These are phyloP conservation scores for Lecanicillium sp. DNA, from an alignment of 2,329 filamentous ascomycete genomes.

Conservation along the genomic window DNA sequence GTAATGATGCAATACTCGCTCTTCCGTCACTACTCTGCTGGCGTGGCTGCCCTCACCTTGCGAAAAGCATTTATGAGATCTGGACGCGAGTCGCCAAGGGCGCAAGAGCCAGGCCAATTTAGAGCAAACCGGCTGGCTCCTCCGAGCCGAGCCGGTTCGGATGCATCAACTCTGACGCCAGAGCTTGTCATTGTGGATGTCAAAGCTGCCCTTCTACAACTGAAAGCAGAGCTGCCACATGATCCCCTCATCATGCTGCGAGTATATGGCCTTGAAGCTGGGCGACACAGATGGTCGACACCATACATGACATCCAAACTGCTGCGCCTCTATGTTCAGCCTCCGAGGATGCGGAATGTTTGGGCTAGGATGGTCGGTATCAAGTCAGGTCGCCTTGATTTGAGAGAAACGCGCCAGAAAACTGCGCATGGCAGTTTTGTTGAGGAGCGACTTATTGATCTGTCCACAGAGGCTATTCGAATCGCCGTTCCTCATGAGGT, in stretches of 20 bases:
- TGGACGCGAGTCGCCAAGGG: constrained; percentile 34
- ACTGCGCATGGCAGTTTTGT: constrained; percentile 49
- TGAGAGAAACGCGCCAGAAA: constrained; percentile 70
- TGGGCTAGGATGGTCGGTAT: constrained; percentile 86
- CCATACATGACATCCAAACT: constrained; percentile 76
- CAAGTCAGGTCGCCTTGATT: constrained; percentile 73
- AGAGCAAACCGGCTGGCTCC: constrained; percentile 32
- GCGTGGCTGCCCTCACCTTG: constrained; percentile 73
- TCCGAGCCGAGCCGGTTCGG: constrained; percentile 27
- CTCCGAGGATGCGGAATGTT: constrained; percentile 71
- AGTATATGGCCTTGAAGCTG: constrained; percentile 73
- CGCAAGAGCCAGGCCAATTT: constrained; percentile 26
- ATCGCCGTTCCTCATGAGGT: constrained; percentile 87
- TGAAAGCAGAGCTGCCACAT: constrained; percentile 82
- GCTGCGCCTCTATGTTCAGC: constrained; percentile 78
- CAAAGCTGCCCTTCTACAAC: constrained; percentile 72
- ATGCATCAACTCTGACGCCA: constrained; percentile 28
- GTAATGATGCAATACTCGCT: constrained; percentile 85
- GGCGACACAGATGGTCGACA: constrained; percentile 78
- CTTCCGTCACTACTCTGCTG: constrained; percentile 85
- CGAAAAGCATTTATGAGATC: constrained; percentile 60
- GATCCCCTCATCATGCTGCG: constrained; percentile 93
- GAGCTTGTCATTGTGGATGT: constrained; percentile 80
- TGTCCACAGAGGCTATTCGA: constrained; percentile 79
- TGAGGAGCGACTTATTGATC: constrained; percentile 77